Conservation (phyloP, 805 yeast genomes). For the Diddensiella caesifluorescens region DNA sequence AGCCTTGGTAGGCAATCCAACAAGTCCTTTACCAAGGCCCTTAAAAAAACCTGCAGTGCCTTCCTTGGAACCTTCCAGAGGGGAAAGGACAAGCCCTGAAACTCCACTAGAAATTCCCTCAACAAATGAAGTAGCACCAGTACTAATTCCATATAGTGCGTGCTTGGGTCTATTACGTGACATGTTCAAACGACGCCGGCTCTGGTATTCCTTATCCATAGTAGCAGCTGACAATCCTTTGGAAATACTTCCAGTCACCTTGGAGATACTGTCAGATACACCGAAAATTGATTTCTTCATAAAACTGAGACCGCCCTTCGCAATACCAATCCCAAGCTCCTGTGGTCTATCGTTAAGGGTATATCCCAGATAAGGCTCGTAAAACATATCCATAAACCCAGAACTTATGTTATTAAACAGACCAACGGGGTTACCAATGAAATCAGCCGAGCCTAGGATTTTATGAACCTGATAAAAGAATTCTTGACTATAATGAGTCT, state of each 20-base stretch:
- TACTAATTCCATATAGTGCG: constrained; percentile 75
- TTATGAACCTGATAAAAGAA: constrained; percentile 88
- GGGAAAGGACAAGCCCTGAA: constrained; percentile 84
- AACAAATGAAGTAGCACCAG: constrained; percentile 84
- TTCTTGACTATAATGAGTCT: constrained; percentile 87
- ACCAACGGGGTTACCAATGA: constrained; percentile 96
- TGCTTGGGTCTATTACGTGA: constrained; percentile 77
- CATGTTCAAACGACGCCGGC: constrained; percentile 61
- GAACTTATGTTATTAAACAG: constrained; percentile 87
- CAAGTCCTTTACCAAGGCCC: constrained; percentile 91
- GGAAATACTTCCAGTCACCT: constrained; percentile 89
- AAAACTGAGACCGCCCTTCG: constrained; percentile 93
- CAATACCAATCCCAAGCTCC: constrained; percentile 90
- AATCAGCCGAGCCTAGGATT: constrained; percentile 92
- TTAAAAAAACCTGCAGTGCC: constrained; percentile 91
- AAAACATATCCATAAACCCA: constrained; percentile 93
- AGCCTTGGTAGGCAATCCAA: constrained; percentile 94
- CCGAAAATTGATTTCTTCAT: constrained; percentile 94
- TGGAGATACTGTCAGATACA: constrained; percentile 85
- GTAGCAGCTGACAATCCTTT: constrained; percentile 91
- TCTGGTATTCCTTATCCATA: constrained; percentile 79
- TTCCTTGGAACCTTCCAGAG: constrained; percentile 77
- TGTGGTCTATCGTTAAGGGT: constrained; percentile 92
- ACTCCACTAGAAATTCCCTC: constrained; percentile 85
- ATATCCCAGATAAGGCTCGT: constrained; percentile 96